Evolutionary conservation across 2,329 filamentous ascomycete species (phyloP).

Genomic region (Penicillium digitatum): DNA sequence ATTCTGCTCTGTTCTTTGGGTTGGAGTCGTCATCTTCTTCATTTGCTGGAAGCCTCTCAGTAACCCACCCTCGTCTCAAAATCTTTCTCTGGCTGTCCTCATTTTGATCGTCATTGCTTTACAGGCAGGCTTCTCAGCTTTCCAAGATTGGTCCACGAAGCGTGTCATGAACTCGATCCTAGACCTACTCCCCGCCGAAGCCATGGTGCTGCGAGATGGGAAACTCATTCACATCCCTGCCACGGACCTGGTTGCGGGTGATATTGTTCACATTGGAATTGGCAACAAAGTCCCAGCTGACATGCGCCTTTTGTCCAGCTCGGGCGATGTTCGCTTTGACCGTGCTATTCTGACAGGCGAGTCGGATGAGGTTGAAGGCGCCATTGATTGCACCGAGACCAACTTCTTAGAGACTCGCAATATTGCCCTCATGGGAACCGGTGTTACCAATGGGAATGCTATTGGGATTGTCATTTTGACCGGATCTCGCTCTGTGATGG

Average conservation of each 20-base stretch:
- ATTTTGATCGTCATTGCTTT: conserved; percentile 67
- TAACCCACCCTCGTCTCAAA: conserved; percentile 64
- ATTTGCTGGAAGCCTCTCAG: conserved; percentile 73
- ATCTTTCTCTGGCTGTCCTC: conserved; percentile 69
- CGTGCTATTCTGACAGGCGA: conserved; percentile 71
- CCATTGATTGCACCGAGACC: conserved; percentile 61
- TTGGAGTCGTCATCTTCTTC: conserved; percentile 69
- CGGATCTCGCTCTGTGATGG: conserved; percentile 69
- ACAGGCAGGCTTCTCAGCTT: conserved; percentile 66
- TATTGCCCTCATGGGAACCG: conserved; percentile 72
- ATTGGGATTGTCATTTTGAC: conserved; percentile 68
- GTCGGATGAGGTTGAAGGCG: conserved; percentile 62
- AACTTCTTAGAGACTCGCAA: conserved; percentile 76
- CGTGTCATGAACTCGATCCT: conserved; percentile 76
- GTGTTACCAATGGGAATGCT: conserved; percentile 67
- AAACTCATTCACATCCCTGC: conserved; percentile 51
- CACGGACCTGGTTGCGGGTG: conserved; percentile 67
- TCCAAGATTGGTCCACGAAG: conserved; percentile 71
- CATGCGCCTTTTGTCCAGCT: conserved; percentile 65
- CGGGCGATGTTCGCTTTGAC: conserved; percentile 69
- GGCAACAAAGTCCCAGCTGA: conserved; percentile 75
- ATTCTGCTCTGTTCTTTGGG: conserved; percentile 69
- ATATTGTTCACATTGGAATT: conserved; percentile 64
- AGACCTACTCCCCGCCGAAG: conserved; percentile 69
- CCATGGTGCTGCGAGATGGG: conserved; percentile 63